Conservation (phyloP, 2,329 filamentous ascomycete species). For the Sarocladium strictum region DNA sequence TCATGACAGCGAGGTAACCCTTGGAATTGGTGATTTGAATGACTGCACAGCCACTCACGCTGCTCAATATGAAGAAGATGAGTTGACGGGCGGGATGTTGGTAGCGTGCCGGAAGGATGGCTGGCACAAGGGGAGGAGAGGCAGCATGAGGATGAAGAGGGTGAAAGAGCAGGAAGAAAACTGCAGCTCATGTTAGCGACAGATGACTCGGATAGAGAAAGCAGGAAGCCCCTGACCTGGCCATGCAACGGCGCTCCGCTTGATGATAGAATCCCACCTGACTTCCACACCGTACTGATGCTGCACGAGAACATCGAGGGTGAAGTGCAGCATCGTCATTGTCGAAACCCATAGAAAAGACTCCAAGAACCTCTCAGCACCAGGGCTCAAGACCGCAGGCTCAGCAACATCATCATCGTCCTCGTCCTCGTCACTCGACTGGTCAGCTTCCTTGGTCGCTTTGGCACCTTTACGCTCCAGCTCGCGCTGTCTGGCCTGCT, state of each 20-base stretch:
- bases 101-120: constrained; percentile 39
- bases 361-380: constrained; percentile 48
- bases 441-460: constrained; percentile 11
- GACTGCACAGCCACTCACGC: constrained; percentile 67
- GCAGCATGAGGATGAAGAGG: constrained; percentile 48
- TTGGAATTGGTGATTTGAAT: constrained; percentile 74
- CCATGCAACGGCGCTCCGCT: constrained; percentile 47
- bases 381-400: constrained; percentile 31
- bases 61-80: constrained; percentile 58
- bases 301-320: constrained; percentile 72
- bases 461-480: constrained; percentile 23
- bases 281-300: constrained; percentile 69
- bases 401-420: constrained; percentile 23
- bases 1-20: constrained; percentile 85
- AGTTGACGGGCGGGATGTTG: constrained; percentile 46
- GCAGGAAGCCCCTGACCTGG: constrained; percentile 32
- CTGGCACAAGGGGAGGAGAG: constrained; percentile 42
- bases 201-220: neutral
- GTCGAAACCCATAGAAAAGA: constrained; percentile 53
- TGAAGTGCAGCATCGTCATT: constrained; percentile 68
- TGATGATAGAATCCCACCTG: constrained; percentile 48
- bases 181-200: constrained; percentile 28
- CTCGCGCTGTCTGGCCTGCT: constrained; percentile 36
- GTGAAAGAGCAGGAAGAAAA: constrained; percentile 51
- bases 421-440: constrained; percentile 19